Conservation (phyloP, 208 protist species). For the Trypanosoma congolense region DNA sequence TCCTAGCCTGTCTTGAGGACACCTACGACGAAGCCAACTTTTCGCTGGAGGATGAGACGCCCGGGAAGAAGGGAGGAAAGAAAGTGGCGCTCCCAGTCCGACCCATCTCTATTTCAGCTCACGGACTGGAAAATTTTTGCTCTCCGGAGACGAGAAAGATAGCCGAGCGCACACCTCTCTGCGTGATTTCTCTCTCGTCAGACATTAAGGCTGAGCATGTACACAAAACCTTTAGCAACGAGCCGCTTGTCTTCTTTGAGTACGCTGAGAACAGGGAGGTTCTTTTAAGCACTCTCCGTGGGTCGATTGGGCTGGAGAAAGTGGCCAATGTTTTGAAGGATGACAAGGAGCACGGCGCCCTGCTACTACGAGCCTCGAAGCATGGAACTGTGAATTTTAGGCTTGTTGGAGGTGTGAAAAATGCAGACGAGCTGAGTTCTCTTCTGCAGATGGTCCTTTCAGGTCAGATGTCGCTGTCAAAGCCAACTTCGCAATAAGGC, state of each 20-base stretch:
- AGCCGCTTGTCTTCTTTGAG: slow-evolving; percentile 75
- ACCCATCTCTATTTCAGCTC: slow-evolving; percentile 11
- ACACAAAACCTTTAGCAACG: slow-evolving; percentile 33
- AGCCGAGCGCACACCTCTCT: slow-evolving; percentile 20
- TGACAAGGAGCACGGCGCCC: background rate
- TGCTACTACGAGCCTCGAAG: slow-evolving; percentile 22
- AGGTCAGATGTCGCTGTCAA: slow-evolving; percentile 15
- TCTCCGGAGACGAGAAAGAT: slow-evolving; percentile 27
- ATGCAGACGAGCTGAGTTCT: slow-evolving; percentile 3
- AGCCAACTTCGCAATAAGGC: slow-evolving; percentile 6
- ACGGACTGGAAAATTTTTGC: slow-evolving; percentile 41
- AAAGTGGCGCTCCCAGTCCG: slow-evolving; percentile 13
- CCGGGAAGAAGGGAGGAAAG: slow-evolving; percentile 1
- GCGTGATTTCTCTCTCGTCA: slow-evolving; percentile 40
- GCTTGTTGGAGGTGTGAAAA: slow-evolving; percentile 15
- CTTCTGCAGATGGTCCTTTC: slow-evolving; percentile 13
- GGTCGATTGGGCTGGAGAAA: slow-evolving; percentile 4
- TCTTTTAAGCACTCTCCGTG: slow-evolving; percentile 9
- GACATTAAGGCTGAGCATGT: slow-evolving; percentile 29
- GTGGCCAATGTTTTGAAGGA: slow-evolving; percentile 4
- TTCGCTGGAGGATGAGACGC: slow-evolving; percentile 5
- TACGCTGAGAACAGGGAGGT: slow-evolving; percentile 15
- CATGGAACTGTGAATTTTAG: slow-evolving; percentile 14
- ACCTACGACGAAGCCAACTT: background rate
- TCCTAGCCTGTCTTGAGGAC: slow-evolving; percentile 25